Percentiles rank a stretch among this genome's conserved stretches.
Conservation (phyloP, 306 rosid genomes). For the Casuarina cunninghamiana region DNA sequence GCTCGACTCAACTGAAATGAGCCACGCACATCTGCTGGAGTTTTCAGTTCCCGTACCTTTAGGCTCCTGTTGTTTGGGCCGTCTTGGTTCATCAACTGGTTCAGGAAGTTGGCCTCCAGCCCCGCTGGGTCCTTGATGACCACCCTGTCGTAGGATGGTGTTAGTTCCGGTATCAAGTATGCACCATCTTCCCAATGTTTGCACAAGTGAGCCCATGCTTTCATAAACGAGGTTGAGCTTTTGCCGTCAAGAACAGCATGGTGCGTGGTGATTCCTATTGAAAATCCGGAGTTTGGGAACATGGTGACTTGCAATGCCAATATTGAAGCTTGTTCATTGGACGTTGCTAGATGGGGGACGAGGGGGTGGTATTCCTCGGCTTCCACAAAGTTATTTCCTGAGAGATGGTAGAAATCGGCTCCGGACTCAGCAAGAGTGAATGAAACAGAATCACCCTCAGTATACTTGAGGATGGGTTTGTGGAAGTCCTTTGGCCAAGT, state of each 20-base stretch:
- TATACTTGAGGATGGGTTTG: too few species aligned
- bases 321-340: conserved; percentile 22
- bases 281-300: conserved; percentile 46
- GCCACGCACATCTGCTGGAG: conserved; percentile 25
- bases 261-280: conserved; percentile 45
- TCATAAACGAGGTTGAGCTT: conserved; percentile 42
- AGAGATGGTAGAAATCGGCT: conserved; percentile 12
- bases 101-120: neutral
- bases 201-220: conserved; percentile 50
- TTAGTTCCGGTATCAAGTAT: conserved; percentile 22
- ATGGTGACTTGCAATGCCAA: conserved; percentile 52
- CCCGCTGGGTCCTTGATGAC: conserved; percentile 31
- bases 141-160: conserved; percentile 46
- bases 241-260: conserved; percentile 56
- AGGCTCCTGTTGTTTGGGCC: conserved; percentile 31
- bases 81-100: neutral
- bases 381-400: neutral
- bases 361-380: conserved; percentile 23
- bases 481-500: conserved; percentile 14
- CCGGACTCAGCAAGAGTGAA: neutral
- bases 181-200: neutral
- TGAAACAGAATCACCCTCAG: too few species aligned
- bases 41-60: conserved; percentile 18
- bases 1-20: conserved; percentile 32
- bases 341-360: conserved; percentile 4